Conservation (phyloP, 805 yeast species). For the Suhomyces emberorum region DNA sequence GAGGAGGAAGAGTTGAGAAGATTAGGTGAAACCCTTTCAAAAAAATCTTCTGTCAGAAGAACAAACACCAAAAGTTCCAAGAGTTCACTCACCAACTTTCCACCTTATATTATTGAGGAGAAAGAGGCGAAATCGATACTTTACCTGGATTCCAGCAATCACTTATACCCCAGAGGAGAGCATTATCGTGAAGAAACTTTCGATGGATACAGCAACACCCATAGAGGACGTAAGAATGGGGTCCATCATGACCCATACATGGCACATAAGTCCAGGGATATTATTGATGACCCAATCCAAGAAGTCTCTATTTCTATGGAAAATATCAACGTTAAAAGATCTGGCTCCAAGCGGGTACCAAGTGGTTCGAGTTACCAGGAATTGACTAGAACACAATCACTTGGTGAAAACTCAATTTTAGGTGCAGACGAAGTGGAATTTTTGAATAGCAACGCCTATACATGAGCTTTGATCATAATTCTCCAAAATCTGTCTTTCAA, state of each 20-base stretch:
- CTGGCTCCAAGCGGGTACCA: neutral
- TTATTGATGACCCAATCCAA: neutral
- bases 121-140: slow-evolving; percentile 22
- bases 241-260: neutral
- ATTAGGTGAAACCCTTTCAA: slow-evolving; percentile 35
- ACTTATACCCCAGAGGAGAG: slow-evolving; percentile 3
- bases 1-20: slow-evolving; percentile 30
- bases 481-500: no score
- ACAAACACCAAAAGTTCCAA: slow-evolving; percentile 5
- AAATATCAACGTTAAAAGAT: neutral
- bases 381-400: neutral
- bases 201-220: slow-evolving; percentile 21
- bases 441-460: no score
- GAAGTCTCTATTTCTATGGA: neutral
- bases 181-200: slow-evolving; percentile 26
- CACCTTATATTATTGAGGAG: slow-evolving; percentile 9
- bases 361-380: neutral
- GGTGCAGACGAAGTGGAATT: slow-evolving; percentile 22
- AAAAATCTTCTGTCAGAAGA: slow-evolving; percentile 30
- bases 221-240: neutral
- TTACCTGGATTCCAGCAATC: slow-evolving; percentile 12
- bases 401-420: slow-evolving; percentile 15
- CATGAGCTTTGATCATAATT: no score
- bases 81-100: neutral
- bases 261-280: neutral